Percentiles rank a stretch among this genome's conserved stretches.
Evolutionary conservation across 306 rosid genomes (phyloP).

Genomic region (Medicago ruthenica): DNA sequence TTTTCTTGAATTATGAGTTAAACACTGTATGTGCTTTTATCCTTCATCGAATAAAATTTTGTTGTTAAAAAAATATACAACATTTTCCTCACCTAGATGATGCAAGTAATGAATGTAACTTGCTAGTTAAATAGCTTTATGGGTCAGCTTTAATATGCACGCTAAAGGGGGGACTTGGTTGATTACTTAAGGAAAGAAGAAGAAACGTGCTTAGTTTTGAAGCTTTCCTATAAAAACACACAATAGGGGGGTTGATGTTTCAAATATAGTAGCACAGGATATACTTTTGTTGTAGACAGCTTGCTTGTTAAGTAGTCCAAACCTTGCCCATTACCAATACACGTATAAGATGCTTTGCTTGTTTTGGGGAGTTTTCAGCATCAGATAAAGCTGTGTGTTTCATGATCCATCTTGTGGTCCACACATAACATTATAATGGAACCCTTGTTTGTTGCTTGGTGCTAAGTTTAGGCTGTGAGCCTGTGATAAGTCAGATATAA

Average conservation of each 20-base stretch:
- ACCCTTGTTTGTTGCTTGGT: constrained; percentile 35
- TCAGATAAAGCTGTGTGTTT: constrained; percentile 60
- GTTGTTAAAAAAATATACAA: too few relatives aligned
- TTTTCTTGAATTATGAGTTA: too few relatives aligned
- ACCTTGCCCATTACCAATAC: constrained; percentile 35
- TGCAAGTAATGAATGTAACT: constrained; percentile 1
- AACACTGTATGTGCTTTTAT: too few relatives aligned
- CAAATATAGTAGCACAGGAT: constrained; percentile 34
- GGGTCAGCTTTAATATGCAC: constrained; percentile 51
- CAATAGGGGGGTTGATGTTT: constrained; percentile 43
- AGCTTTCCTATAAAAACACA: constrained; percentile 36
- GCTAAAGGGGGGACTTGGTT: constrained; percentile 52
- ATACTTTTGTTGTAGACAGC: constrained; percentile 39
- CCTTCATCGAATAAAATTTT: too few relatives aligned
- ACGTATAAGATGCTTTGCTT: constrained; percentile 65
- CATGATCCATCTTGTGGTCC: constrained; percentile 52
- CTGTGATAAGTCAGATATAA: constrained; percentile 33
- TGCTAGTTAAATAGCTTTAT: constrained; percentile 33
- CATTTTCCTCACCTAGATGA: neutral
- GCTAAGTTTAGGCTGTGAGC: constrained; percentile 22
- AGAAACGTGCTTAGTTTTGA: constrained; percentile 45
- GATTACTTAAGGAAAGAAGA: constrained; percentile 47
- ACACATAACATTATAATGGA: constrained; percentile 35
- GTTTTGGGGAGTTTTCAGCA: constrained; percentile 54
- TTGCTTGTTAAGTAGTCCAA: constrained; percentile 53